Conservation (phyloP, 1,139 yeast species). For the Suhomyces coccinellae region DNA sequence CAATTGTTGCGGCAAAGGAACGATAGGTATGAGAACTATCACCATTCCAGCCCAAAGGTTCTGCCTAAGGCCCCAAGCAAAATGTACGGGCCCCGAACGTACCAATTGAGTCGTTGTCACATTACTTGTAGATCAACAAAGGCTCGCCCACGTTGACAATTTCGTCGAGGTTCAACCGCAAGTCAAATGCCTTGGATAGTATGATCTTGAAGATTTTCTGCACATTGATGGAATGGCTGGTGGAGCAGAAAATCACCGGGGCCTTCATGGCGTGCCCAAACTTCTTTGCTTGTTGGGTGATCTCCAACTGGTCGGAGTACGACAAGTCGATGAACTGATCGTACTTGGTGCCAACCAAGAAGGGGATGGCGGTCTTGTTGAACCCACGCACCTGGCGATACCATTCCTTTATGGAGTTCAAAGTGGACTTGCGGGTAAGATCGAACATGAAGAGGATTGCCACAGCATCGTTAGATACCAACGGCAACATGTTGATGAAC, state of each 20-base stretch:
- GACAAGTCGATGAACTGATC: constrained; percentile 83
- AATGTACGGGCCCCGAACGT: no score
- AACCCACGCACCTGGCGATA: constrained; percentile 90
- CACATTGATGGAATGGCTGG: constrained; percentile 89
- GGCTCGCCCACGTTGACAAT: constrained; percentile 87
- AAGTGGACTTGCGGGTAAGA: constrained; percentile 80
- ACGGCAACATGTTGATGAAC: constrained; percentile 92
- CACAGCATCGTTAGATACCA: constrained; percentile 91
- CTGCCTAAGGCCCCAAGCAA: no score
- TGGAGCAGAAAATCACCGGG: constrained; percentile 86
- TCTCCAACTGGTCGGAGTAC: constrained; percentile 78
- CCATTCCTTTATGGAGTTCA: constrained; percentile 92
- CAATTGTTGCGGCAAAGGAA: no score
- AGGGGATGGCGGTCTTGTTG: constrained; percentile 89
- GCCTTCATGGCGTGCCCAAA: constrained; percentile 93
- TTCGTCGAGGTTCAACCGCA: constrained; percentile 82
- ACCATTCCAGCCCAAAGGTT: no score
- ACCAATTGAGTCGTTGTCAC: neutral
- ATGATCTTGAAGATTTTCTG: constrained; percentile 93
- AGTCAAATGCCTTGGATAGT: constrained; percentile 87
- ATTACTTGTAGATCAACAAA: constrained; percentile 62
- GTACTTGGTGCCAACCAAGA: constrained; percentile 90
- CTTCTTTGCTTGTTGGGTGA: constrained; percentile 81
- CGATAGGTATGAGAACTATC: no score
- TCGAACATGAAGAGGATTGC: constrained; percentile 93